Percentiles rank a stretch among this genome's conserved stretches.
Conservation (phyloP, 2,329 filamentous ascomycete species). For the Trichoderma sp. region DNA sequence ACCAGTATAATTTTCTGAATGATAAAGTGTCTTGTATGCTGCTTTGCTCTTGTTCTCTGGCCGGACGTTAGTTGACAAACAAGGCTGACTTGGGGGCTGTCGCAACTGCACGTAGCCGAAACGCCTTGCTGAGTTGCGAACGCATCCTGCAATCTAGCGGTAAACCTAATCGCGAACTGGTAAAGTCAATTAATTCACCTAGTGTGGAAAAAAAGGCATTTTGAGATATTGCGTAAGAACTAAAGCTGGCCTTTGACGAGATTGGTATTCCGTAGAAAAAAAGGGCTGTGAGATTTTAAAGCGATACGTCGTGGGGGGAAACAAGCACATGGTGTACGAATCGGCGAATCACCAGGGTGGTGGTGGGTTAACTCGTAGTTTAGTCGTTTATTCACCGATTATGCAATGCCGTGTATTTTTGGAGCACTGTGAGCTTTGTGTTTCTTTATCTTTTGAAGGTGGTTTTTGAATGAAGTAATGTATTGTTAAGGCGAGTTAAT, state of each 20-base stretch:
- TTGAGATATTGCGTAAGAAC: background rate
- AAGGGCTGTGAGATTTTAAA: slow-evolving; percentile 16
- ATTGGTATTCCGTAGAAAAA: background rate
- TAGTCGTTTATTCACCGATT: background rate
- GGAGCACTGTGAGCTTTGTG: background rate
- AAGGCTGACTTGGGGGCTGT: background rate
- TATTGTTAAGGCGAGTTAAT: background rate
- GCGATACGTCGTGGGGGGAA: background rate
- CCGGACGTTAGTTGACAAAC: background rate
- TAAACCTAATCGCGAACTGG: background rate
- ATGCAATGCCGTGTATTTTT: background rate
- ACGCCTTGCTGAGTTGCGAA: background rate
- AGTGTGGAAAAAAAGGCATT: background rate
- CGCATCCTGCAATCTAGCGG: background rate
- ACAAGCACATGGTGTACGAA: background rate
- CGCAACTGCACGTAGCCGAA: background rate
- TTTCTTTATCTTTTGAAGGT: background rate
- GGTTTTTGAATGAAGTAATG: background rate
- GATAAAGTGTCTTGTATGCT: background rate
- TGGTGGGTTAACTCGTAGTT: background rate
- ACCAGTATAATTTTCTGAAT: slow-evolving; percentile 3
- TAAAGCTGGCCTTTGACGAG: background rate
- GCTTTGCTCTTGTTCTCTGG: background rate
- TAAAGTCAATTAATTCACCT: background rate
- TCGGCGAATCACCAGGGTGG: background rate